These are phyloP conservation scores for Ophiognomonia clavigignenti-juglandacearum DNA, from an alignment of 2,329 filamentous ascomycete species.

Conservation along the genomic window DNA sequence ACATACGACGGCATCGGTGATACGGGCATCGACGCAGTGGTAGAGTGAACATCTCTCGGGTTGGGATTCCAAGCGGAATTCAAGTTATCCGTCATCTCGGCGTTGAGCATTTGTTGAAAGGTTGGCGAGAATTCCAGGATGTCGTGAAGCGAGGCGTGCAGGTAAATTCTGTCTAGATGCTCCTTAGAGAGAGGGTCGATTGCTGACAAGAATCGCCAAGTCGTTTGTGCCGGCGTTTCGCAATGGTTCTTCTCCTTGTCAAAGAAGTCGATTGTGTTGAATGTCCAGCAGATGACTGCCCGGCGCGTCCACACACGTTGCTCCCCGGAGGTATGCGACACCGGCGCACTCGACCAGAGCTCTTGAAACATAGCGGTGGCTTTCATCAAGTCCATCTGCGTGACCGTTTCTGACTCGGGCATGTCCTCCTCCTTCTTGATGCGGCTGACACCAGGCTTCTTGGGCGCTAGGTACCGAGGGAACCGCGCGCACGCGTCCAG, in stretches of 20 bases:
- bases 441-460: conserved; percentile 7
- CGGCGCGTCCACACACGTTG: conserved; percentile 48
- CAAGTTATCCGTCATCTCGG: conserved; percentile 55
- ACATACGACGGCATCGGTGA: conserved; percentile 18
- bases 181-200: conserved; percentile 55
- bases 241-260: conserved; percentile 38
- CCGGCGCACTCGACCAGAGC: conserved; percentile 51
- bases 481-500: conserved; percentile 52
- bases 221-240: conserved; percentile 48
- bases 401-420: conserved; percentile 24
- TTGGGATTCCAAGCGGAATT: conserved; percentile 35
- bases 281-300: conserved; percentile 59
- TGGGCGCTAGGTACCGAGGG: conserved; percentile 32
- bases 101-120: conserved; percentile 47
- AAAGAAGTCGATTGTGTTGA: conserved; percentile 44
- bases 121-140: conserved; percentile 48
- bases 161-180: conserved; percentile 45
- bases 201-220: conserved; percentile 59
- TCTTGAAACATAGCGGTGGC: conserved; percentile 65
- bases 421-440: conserved; percentile 22
- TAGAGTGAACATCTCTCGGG: conserved; percentile 5
- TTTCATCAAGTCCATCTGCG: conserved; percentile 52
- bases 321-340: conserved; percentile 23
- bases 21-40: conserved; percentile 12
- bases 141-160: conserved; percentile 36